phyloP scores from a whole-genome alignment of 345 rosid genomes.

The Draba incana region DNA sequence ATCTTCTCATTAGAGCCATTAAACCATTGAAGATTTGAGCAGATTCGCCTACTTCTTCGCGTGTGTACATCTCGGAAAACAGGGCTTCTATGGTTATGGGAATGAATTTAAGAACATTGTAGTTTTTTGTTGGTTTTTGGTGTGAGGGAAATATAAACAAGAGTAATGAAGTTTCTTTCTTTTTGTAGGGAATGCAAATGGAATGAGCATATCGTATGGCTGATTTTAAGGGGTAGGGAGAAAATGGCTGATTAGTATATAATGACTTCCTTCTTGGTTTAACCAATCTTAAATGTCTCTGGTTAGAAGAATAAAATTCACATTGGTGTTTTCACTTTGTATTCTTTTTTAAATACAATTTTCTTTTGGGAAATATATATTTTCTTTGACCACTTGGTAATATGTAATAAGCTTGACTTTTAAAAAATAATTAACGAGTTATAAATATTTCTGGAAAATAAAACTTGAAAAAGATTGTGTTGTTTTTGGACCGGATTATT shows the following conservation, averaged over 20 bases:
- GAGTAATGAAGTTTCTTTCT: neutral
- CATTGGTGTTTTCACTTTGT: no score
- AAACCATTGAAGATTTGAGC: slow-evolving; percentile 21
- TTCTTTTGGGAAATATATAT: no score
- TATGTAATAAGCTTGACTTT: neutral
- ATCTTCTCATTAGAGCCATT: slow-evolving; percentile 30
- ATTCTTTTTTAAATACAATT: no score
- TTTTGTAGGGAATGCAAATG: slow-evolving; percentile 35
- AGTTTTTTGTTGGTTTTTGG: neutral
- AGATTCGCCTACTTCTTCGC: slow-evolving; percentile 30
- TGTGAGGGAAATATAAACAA: slow-evolving; percentile 25
- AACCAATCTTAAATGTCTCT: neutral
- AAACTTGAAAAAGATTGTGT: neutral
- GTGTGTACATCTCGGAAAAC: slow-evolving; percentile 7
- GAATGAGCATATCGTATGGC: slow-evolving; percentile 42
- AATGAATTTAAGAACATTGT: neutral
- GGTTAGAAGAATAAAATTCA: neutral
- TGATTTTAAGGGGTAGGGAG: slow-evolving; percentile 15
- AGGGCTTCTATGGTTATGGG: neutral
- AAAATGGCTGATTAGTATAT: slow-evolving; percentile 21
- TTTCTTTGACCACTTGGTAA: no score
- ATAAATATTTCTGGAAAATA: neutral
- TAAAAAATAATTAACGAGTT: neutral
- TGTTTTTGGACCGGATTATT: neutral
- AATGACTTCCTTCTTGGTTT: slow-evolving; percentile 3